Percentiles rank a stretch among this genome's conserved stretches.
phyloP scores from a whole-genome alignment of 2,329 filamentous ascomycete species.

The Sporothrix pallida region DNA sequence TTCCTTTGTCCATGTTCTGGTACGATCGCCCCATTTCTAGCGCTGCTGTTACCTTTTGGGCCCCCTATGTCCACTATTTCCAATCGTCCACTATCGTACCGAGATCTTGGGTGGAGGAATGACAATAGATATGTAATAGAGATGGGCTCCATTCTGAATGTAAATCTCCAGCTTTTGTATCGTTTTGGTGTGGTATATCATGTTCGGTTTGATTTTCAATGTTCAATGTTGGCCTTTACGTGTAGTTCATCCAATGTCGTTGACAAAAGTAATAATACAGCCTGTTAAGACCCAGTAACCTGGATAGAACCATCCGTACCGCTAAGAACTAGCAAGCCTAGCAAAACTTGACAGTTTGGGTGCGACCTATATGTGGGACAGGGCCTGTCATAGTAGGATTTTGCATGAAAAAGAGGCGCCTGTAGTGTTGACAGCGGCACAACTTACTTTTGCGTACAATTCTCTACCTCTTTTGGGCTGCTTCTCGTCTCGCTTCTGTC shows the following conservation, averaged over 20 bases:
- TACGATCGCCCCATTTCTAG: background rate
- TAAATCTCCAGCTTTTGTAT: background rate
- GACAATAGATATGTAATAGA: background rate
- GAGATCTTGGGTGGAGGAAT: background rate
- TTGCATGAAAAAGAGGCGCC: too few relatives aligned
- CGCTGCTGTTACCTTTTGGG: background rate
- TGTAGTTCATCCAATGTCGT: background rate
- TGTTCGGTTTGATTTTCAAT: background rate
- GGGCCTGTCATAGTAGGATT: too few relatives aligned
- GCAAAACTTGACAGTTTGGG: too few relatives aligned
- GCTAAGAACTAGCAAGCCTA: background rate
- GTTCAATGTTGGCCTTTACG: background rate
- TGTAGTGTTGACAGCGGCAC: too few relatives aligned
- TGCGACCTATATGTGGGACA: too few relatives aligned
- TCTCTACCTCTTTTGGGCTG: too few relatives aligned
- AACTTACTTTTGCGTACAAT: too few relatives aligned
- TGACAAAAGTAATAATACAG: background rate
- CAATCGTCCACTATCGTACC: constrained; percentile 1
- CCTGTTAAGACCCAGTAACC: constrained; percentile 10
- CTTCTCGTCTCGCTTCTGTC: too few relatives aligned
- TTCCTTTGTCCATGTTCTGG: background rate
- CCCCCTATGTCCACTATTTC: background rate
- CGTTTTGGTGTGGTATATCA: background rate
- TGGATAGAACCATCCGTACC: background rate
- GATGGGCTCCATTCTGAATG: background rate